These are phyloP conservation scores for Circinella umbellata DNA, from an alignment of 371 early-diverging fungal species.

Conservation along the genomic window DNA sequence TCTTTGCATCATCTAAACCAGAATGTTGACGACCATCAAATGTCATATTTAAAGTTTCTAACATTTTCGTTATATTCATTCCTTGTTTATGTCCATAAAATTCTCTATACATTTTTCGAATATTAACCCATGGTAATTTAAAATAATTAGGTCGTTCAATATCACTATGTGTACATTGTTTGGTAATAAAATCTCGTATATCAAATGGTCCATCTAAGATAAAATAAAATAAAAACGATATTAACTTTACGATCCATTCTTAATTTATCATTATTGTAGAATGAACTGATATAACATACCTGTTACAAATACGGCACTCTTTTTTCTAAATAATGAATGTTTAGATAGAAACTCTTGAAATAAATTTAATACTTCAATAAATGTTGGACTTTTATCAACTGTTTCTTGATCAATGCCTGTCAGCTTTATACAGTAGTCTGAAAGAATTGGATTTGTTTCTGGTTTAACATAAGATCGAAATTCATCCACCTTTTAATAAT, in stretches of 20 bases:
- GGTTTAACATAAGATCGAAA: slow-evolving; percentile 81
- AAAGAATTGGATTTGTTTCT: slow-evolving; percentile 61
- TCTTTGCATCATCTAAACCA: slow-evolving; percentile 82
- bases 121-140: slow-evolving; percentile 66
- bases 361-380: slow-evolving; percentile 42
- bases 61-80: slow-evolving; percentile 68
- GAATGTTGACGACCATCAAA: slow-evolving; percentile 81
- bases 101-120: slow-evolving; percentile 54
- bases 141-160: slow-evolving; percentile 56
- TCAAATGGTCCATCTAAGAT: slow-evolving; percentile 87
- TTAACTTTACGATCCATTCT: not conserved
- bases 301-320: slow-evolving; percentile 45
- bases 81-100: slow-evolving; percentile 50
- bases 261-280: slow-evolving; percentile 5
- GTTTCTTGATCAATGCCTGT: slow-evolving; percentile 74
- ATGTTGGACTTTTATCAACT: slow-evolving; percentile 64
- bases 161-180: slow-evolving; percentile 59
- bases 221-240: not conserved
- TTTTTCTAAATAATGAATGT: slow-evolving; percentile 57
- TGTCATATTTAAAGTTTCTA: slow-evolving; percentile 54
- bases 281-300: slow-evolving; percentile 27
- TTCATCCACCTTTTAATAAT: slow-evolving; percentile 59
- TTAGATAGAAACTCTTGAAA: slow-evolving; percentile 52
- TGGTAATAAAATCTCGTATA: slow-evolving; percentile 78
- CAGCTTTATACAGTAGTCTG: slow-evolving; percentile 72